Evolutionary conservation across 495 filamentous ascomycete species (phyloP).

Genomic region (Acidiella bohemica): DNA sequence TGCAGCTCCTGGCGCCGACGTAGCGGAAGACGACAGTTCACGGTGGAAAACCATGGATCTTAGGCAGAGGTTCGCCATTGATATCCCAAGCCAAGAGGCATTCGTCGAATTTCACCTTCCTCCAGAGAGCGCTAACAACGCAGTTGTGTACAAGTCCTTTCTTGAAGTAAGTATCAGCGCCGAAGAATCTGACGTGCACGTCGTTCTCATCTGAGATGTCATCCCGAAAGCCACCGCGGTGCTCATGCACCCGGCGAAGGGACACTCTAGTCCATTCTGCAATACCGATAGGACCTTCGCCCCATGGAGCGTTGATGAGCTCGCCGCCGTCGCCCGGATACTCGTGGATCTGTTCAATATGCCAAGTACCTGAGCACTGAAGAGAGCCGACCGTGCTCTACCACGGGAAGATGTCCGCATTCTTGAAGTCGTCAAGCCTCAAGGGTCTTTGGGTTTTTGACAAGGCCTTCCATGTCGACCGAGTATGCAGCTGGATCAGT

Average conservation of each 20-base stretch:
- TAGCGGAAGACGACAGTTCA: slow-evolving; percentile 50
- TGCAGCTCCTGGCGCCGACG: slow-evolving; percentile 44
- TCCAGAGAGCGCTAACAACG: slow-evolving; percentile 47
- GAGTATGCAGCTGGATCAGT: no score
- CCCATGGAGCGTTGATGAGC: slow-evolving; percentile 50
- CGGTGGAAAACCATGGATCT: slow-evolving; percentile 51
- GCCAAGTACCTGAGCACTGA: no score
- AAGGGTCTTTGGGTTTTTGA: no score
- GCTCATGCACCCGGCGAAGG: no score
- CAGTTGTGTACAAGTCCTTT: slow-evolving; percentile 49
- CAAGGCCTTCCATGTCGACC: no score
- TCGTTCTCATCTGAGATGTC: no score
- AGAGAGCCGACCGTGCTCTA: no score
- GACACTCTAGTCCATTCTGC: no score
- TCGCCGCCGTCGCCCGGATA: slow-evolving; percentile 57
- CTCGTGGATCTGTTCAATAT: slow-evolving; percentile 50
- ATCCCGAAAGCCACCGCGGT: no score
- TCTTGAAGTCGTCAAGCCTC: no score
- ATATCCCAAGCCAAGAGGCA: slow-evolving; percentile 58
- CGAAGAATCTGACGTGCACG: slow-evolving; percentile 53
- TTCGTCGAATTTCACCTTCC: slow-evolving; percentile 51
- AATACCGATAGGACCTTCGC: no score
- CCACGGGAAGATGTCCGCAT: no score
- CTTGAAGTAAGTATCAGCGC: slow-evolving; percentile 58
- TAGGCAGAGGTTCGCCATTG: slow-evolving; percentile 53